phyloP scores from a whole-genome alignment of 768 basidiomycete genomes.

The Serendipita vermifera region DNA sequence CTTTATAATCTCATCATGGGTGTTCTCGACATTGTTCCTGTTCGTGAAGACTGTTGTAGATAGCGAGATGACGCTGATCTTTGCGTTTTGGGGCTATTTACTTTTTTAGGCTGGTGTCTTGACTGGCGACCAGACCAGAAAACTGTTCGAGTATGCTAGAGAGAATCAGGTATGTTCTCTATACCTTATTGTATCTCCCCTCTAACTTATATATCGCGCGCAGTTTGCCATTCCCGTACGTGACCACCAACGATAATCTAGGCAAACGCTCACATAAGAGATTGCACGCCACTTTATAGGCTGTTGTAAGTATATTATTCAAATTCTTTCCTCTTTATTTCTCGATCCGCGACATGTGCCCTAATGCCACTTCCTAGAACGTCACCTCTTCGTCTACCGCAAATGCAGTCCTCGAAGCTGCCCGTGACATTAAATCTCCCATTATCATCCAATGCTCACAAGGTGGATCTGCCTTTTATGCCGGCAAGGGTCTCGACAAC shows the following conservation, averaged over 20 bases:
- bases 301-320: constrained; percentile 46
- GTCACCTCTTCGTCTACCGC: constrained; percentile 92
- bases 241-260: neutral
- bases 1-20: constrained; percentile 62
- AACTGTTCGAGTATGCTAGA: constrained; percentile 89
- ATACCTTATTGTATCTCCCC: neutral
- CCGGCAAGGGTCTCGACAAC: constrained; percentile 91
- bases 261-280: neutral
- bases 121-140: constrained; percentile 89
- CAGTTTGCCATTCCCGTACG: constrained; percentile 33
- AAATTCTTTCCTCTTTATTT: constrained; percentile 10
- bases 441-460: constrained; percentile 98
- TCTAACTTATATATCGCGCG: constrained; percentile 14
- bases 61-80: neutral
- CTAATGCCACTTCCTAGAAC: constrained; percentile 43
- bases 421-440: constrained; percentile 90
- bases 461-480: constrained; percentile 91
- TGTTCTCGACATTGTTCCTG: constrained; percentile 72
- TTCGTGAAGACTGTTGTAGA: constrained; percentile 29
- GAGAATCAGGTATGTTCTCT: constrained; percentile 58
- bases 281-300: constrained; percentile 16
- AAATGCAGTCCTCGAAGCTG: constrained; percentile 91
- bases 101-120: constrained; percentile 71
- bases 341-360: constrained; percentile 11
- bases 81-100: constrained; percentile 8